Base-by-base conservation (phyloP, 2,329 filamentous ascomycete species). In the Tolypocladium ophioglossoides region DNA sequence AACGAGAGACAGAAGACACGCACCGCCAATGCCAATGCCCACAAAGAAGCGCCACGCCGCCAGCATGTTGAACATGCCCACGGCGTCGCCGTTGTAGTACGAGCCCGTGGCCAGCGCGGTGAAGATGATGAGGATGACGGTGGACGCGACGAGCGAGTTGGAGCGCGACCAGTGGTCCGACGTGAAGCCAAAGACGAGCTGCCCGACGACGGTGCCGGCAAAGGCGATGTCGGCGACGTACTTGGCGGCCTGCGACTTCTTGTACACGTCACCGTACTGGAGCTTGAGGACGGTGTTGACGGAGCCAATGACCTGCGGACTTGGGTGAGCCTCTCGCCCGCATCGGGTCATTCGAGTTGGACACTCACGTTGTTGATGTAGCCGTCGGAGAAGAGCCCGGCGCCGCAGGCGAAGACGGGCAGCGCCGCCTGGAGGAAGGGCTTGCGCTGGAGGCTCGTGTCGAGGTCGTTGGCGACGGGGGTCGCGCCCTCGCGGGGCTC, bases 371-470 rank as follows among this genome's bases (percentile, higher is more conserved):
- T 90, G 71, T 95, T 95, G 66, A 96, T 82, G 69, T 96, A 96
- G 18, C 91, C 91, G 69, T 96, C 91, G 27, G 86, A 91, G 71
- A 96, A 96, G 2, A 96, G 78, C 63, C 91, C 91, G 52, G 91
- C 88, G 59, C 91, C 91, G 65, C 90, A 95, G 46, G 91, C 91
- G 61, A 96, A 85, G 1, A 90, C 87, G 16, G 91, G 89, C 78
- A 80, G 46, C 4, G 59, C 62, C 2, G 60, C 53, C 24, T 61
- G 16, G 30, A 56, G 54, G 37, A 64, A 65, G 11, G 61, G 50
- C 56, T 61, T 64, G 38, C 49, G 54, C 51, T 52, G 35, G 12
- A 52, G 8, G n/a, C 32, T 54, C 22, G 44, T 27, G 32, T 59
- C 59, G 22, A 57, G 35, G 38, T 56, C 40, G 27, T 37, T 50